Percentiles rank a stretch among this genome's conserved stretches.
phyloP scores from a whole-genome alignment of 495 filamentous ascomycete species.

The Opeltia flavorubescens region DNA sequence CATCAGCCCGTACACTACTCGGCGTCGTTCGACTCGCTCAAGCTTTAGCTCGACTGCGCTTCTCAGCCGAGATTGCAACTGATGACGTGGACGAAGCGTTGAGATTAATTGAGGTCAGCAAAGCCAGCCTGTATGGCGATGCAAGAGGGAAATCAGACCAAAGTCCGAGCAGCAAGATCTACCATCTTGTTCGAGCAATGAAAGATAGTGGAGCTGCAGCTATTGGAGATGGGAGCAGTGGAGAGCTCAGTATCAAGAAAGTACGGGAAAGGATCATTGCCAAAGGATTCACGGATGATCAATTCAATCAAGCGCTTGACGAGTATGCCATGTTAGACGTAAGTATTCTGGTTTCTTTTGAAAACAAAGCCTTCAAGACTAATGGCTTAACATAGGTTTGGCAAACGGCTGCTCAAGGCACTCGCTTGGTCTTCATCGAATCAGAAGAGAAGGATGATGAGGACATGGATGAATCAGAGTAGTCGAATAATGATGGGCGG shows the following conservation, averaged over 20 bases:
- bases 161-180: constrained; percentile 79
- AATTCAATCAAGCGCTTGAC: constrained; percentile 69
- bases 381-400: constrained; percentile 50
- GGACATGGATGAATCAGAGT: constrained; percentile 21
- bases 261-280: constrained; percentile 82
- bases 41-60: constrained; percentile 85
- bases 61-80: constrained; percentile 64
- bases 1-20: constrained; percentile 81
- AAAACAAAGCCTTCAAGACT: constrained; percentile 16
- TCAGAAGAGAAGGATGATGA: constrained; percentile 42
- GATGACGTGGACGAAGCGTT: constrained; percentile 95
- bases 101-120: constrained; percentile 78
- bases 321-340: constrained; percentile 84
- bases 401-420: constrained; percentile 83
- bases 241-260: constrained; percentile 72
- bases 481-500: neutral
- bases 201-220: constrained; percentile 71
- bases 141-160: constrained; percentile 47
- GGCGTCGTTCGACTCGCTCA: constrained; percentile 88
- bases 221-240: constrained; percentile 50
- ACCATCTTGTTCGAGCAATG: constrained; percentile 76
- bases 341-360: constrained; percentile 29
- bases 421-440: constrained; percentile 70
- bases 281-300: constrained; percentile 92
- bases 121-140: constrained; percentile 67